Evolutionary conservation across 768 basidiomycete genomes (phyloP), one percentile per base, ranked within the genome.

Genomic region (Leccinum boreale): DNA sequence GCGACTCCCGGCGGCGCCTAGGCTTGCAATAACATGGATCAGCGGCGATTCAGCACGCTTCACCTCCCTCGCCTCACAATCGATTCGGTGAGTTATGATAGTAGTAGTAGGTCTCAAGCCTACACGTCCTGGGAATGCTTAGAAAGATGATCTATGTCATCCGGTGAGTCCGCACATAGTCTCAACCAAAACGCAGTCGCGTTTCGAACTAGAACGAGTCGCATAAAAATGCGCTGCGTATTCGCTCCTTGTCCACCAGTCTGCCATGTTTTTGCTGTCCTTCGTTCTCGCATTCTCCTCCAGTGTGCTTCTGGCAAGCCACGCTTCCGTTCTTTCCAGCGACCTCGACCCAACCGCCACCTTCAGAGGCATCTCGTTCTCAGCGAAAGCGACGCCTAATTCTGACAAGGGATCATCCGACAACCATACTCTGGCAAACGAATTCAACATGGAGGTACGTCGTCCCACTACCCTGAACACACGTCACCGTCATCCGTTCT

Each of bases 251-350:
- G 17, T 47, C 23, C 5, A 45, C 52, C 33, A 23, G 52, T 31
- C 39, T 1, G 21, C 28, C 52, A 71, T 71, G 70, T 51, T 57
- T 56, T 58, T 52, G 28, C 28, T 28, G 1, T 17, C 45, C 26
- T 24, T 50, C 19, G 46, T 62, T 21, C 6, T 71, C 17, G 48
- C 31, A 33, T 33, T 21, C 17, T 17, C 65, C 26, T 63, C 57
- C 23, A 50, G 63, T 56, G 58, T 62, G 70, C 71, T 71, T 73
- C 70, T 71, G 71, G 70, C 63, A 69, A 73, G 71, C 69, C 56
- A 58, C 59, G 67, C 67, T 17, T 59, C 60, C 56, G 31, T 53
- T 53, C 67, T 64, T 46, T 62, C 53, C 15, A 39, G 5, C n/a
- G 44, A 56, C 46, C 50, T 17, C 3, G 52, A 48, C n/a, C 12